Base-by-base conservation (phyloP, 306 rosid species). In the Echinosophora koreensis region DNA sequence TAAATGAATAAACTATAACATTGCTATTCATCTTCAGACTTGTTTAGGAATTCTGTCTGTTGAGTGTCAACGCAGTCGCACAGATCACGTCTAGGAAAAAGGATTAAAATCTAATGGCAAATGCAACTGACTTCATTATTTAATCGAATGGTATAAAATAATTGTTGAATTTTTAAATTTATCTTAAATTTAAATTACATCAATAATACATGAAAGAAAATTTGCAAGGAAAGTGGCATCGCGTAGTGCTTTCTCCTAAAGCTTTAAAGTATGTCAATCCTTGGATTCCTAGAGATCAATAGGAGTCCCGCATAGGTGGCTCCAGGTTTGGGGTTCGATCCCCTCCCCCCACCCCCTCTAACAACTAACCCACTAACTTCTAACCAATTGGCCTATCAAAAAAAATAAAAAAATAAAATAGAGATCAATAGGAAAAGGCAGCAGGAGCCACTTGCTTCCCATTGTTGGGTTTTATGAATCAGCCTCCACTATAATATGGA, bases 381-480 rank as follows among this genome's bases (percentile, higher is more conserved):
- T n/a, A n/a, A n/a, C n/a, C n/a, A n/a, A n/a, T n/a, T n/a, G n/a
- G n/a, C n/a, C n/a, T n/a, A n/a, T n/a, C n/a, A n/a, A n/a, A n/a
- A n/a, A n/a, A n/a, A n/a, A n/a, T n/a, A n/a, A n/a, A n/a, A n/a
- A n/a, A n/a, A n/a, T n/a, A n/a, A n/a, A n/a, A 59, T 27, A 17
- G 51, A 60, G 58, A 17, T 62, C 46, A 61, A 73, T 12, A 73
- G 5, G 69, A 44, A 8, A 39, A 60, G 67, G 57, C 32, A 41
- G 49, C 12, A 44, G 13, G 3, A 44, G 14, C 12, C 15, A 8
- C 18, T 44, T 73, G 37, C 38, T 18, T 73, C 58, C 30, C 57
- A 57, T 60, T 15, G 49, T 32, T 44, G 54, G 34, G 17, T 60
- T 12, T 73, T 12, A 41, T 73, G 35, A 28, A 44, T 74, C 60